Evolutionary conservation across 2,329 filamentous ascomycete genomes (phyloP), one percentile per base, ranked within the genome.

Genomic region (Colletotrichum sidae): DNA sequence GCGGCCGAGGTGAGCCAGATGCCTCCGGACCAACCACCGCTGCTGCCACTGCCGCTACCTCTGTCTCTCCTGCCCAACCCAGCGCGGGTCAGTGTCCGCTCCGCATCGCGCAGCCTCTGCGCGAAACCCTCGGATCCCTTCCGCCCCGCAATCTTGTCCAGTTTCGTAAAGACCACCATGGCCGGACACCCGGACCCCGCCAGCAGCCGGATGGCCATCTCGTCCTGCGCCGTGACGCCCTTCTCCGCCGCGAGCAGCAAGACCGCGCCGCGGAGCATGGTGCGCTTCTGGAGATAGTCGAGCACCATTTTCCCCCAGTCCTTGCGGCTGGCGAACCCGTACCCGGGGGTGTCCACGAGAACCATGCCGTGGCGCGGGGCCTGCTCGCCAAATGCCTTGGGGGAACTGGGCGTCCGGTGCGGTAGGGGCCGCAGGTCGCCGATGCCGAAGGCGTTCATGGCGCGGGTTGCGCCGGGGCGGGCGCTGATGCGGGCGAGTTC

Each of bases 391-490:
- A 59, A 56, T 8, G 51, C 53, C n/a, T 52, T 57, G 45, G 45
- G 57, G 46, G n/a, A 67, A 42, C 46, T 12, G 72, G 69, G 13
- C 73, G 69, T 42, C 70, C 75, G 38, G 73, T 73, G 8, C 73
- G 76, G 58, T 13, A 39, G 39, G 13, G 42, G 25, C 9, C 17
- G 7, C n/a, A 64, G 49, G 3, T 81, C 80, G 0, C 86, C 86
- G 51, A 87, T 81, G 12, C 82, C 86, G 69, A 84, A 88, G 35
- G 79, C 84, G 71, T 88, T 88, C 75, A 88, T 82, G 37, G 82
- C 80, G 39, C 77, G 81, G 1, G 86, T 88, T 70, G 80, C 82
- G 9, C 86, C 86, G 1, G 86, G 83, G 17, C 75, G 77, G 13
- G 78, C 75, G 71, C 84, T 85, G 33, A 84, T 84, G 52, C 81